These are phyloP conservation scores for Phytophthora kernoviae DNA, from an alignment of 352 stramenopile genomes.

Conservation along the genomic window DNA sequence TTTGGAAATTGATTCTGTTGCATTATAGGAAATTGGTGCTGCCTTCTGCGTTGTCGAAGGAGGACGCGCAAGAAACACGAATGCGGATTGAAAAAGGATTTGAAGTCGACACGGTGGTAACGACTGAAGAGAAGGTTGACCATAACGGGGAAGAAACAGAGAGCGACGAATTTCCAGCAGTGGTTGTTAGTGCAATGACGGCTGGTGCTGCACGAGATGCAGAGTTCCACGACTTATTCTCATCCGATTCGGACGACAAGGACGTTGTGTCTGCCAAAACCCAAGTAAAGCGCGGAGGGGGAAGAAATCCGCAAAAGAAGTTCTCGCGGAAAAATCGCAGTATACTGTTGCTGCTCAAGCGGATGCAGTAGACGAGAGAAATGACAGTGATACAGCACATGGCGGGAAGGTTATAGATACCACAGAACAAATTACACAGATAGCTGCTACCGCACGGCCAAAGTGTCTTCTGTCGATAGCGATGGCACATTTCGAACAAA, in stretches of 20 bases:
- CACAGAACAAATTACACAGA: not conserved
- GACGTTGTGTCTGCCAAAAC: not conserved
- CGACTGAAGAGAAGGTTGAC: not conserved
- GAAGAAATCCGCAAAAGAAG: constrained; percentile 13
- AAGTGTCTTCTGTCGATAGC: constrained; percentile 1
- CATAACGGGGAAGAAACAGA: constrained; percentile 4
- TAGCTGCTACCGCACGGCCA: constrained; percentile 4
- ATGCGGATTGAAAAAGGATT: constrained; percentile 47
- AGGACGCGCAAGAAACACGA: constrained; percentile 35
- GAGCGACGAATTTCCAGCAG: not conserved
- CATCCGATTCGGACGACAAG: constrained; percentile 35
- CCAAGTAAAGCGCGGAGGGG: constrained; percentile 9
- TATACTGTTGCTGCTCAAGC: not conserved
- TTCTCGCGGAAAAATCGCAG: not conserved
- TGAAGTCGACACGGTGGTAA: constrained; percentile 13
- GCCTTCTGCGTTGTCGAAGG: constrained; percentile 42
- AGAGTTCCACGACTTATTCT: constrained; percentile 27
- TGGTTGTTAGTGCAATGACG: constrained; percentile 5
- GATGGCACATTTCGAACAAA: not conserved
- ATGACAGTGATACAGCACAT: not conserved
- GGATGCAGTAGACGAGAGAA: not conserved
- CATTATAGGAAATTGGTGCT: constrained; percentile 25
- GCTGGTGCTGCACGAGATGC: constrained; percentile 22
- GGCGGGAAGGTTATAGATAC: constrained; percentile 1
- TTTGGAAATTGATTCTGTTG: constrained; percentile 7